Percentiles rank a stretch among this genome's conserved stretches.
Conservation (phyloP, 495 filamentous ascomycete species). For the Tuber aestivum region DNA sequence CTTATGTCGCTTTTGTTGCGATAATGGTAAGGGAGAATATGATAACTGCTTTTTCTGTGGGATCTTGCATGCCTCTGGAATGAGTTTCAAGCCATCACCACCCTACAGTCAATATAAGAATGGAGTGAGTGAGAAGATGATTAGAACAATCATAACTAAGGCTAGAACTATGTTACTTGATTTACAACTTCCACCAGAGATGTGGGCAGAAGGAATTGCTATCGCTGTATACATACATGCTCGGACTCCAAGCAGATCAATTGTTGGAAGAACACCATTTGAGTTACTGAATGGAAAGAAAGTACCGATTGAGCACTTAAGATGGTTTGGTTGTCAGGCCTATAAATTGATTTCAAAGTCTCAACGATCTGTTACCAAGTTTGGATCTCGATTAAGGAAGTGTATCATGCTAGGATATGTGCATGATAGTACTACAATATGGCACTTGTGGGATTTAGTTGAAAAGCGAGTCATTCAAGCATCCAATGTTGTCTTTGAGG, state of each 20-base stretch:
- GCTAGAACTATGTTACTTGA: slow-evolving; percentile 1
- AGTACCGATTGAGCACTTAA: neutral
- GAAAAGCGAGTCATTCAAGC: too few relatives aligned
- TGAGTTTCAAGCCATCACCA: neutral
- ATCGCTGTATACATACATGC: neutral
- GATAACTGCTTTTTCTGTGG: too few relatives aligned
- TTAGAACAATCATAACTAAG: neutral
- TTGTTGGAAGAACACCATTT: neutral
- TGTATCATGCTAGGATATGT: too few relatives aligned
- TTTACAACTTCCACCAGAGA: neutral
- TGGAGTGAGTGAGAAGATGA: slow-evolving; percentile 1
- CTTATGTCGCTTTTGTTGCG: neutral
- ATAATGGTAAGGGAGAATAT: slow-evolving; percentile 9
- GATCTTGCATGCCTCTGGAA: too few relatives aligned
- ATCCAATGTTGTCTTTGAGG: too few relatives aligned
- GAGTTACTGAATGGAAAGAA: neutral
- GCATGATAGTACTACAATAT: too few relatives aligned
- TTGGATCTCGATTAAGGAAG: neutral
- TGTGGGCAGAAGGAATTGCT: slow-evolving; percentile 1
- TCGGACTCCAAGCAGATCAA: neutral
- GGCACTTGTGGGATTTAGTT: too few relatives aligned
- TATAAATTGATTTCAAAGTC: slow-evolving; percentile 1
- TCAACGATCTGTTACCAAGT: neutral
- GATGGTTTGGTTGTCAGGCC: neutral
- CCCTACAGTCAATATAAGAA: slow-evolving; percentile 13